phyloP scores from a whole-genome alignment of 768 basidiomycete species.

The Cyathus striatus region DNA sequence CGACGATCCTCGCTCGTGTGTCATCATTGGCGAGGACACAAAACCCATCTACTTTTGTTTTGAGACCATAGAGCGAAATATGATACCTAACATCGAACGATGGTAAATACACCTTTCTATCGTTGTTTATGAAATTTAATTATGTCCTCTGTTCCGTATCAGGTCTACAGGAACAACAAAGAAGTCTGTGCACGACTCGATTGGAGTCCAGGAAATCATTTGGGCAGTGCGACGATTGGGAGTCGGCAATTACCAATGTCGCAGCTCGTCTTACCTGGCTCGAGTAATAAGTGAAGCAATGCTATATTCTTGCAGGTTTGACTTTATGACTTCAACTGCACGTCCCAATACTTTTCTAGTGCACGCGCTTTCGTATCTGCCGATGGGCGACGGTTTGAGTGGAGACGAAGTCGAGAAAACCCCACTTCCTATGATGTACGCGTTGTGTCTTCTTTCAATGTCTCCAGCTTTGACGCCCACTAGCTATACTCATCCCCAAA shows the following conservation, averaged over 20 bases:
- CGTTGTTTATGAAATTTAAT: too few species aligned
- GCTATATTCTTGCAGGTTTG: slow-evolving; percentile 7
- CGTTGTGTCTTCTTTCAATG: slow-evolving; percentile 6
- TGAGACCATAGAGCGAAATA: slow-evolving; percentile 47
- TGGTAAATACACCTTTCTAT: too few species aligned
- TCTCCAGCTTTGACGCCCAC: slow-evolving; percentile 3
- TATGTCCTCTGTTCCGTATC: too few species aligned
- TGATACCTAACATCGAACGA: slow-evolving; percentile 40
- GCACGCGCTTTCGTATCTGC: slow-evolving; percentile 54
- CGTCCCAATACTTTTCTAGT: slow-evolving; percentile 26
- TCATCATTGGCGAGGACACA: slow-evolving; percentile 61
- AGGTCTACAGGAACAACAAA: slow-evolving; percentile 43
- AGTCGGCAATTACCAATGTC: slow-evolving; percentile 55
- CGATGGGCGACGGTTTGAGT: slow-evolving; percentile 60
- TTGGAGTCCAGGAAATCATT: slow-evolving; percentile 48
- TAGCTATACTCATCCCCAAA: slow-evolving; percentile 47
- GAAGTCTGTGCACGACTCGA: slow-evolving; percentile 44
- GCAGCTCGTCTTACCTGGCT: slow-evolving; percentile 52
- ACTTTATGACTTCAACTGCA: slow-evolving; percentile 6
- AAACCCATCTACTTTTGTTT: slow-evolving; percentile 61
- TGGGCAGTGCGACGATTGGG: slow-evolving; percentile 53
- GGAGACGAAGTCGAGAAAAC: slow-evolving; percentile 48
- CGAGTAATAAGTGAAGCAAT: slow-evolving; percentile 39
- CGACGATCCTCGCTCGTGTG: slow-evolving; percentile 63
- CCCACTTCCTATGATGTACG: slow-evolving; percentile 60